Percentiles rank a stretch among this genome's conserved stretches.
Evolutionary conservation across 2,329 filamentous ascomycete species (phyloP).

Genomic region (Colletotrichum sp.): DNA sequence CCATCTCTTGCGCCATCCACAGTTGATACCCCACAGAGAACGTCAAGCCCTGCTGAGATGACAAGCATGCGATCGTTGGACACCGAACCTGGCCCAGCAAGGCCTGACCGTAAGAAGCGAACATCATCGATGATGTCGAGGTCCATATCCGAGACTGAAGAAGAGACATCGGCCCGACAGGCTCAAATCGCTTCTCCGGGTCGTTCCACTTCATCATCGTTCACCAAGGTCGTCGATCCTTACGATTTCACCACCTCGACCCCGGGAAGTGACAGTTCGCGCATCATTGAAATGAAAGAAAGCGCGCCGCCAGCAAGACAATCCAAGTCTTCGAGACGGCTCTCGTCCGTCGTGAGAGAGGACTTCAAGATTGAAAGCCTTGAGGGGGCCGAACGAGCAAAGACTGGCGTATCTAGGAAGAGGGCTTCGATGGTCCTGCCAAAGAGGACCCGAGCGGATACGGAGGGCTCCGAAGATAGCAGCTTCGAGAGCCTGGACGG

Average conservation of each 20-base stretch:
- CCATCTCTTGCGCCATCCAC: constrained; percentile 15
- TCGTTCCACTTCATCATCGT: not conserved
- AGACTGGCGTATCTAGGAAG: constrained; percentile 35
- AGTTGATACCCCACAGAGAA: not conserved
- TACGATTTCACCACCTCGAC: constrained; percentile 61
- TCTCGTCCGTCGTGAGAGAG: constrained; percentile 42
- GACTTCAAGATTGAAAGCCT: constrained; percentile 34
- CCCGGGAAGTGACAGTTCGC: constrained; percentile 31
- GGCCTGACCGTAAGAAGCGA: constrained; percentile 45
- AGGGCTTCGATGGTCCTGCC: constrained; percentile 46
- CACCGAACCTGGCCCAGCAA: constrained; percentile 35
- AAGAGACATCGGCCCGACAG: not conserved
- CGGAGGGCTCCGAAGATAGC: constrained; percentile 33
- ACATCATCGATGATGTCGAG: constrained; percentile 33
- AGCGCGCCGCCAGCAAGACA: constrained; percentile 31
- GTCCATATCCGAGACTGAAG: constrained; percentile 9
- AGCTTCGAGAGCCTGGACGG: constrained; percentile 25
- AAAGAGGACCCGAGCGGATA: constrained; percentile 34
- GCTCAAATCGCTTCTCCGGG: not conserved
- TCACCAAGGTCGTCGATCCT: constrained; percentile 41
- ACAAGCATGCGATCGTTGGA: constrained; percentile 37
- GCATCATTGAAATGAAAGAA: constrained; percentile 28
- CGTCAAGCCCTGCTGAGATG: constrained; percentile 40
- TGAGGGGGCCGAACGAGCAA: constrained; percentile 29
- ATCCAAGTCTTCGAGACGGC: constrained; percentile 38